These are phyloP conservation scores for Tetracladium marchalianum DNA, from an alignment of 495 filamentous ascomycete genomes.

Conservation along the genomic window DNA sequence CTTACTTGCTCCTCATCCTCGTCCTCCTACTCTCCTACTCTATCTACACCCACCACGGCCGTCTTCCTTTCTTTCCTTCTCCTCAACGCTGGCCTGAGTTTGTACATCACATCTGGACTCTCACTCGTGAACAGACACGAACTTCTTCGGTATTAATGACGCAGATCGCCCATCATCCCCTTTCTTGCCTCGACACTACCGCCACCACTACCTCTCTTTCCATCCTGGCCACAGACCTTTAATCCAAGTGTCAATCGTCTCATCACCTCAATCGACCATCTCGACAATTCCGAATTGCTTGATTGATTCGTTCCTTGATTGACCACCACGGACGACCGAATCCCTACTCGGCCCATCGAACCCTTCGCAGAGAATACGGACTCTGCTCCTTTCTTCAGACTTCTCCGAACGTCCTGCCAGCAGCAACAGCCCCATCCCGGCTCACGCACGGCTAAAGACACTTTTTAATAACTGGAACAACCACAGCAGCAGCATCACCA, in stretches of 20 bases:
- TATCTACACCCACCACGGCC: constrained; percentile 23
- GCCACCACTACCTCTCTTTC: neutral
- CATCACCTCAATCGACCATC: constrained; percentile 4
- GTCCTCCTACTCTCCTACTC: constrained; percentile 14
- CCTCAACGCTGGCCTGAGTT: constrained; percentile 21
- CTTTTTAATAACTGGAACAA: no score
- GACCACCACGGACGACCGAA: constrained; percentile 19
- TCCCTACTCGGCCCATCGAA: constrained; percentile 15
- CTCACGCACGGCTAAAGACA: neutral
- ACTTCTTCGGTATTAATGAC: constrained; percentile 48
- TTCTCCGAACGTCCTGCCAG: neutral
- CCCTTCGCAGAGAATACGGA: neutral
- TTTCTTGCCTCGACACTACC: constrained; percentile 1
- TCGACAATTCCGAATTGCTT: constrained; percentile 2
- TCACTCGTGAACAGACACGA: constrained; percentile 11
- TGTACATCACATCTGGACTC: constrained; percentile 21
- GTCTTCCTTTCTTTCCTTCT: constrained; percentile 24
- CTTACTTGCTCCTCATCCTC: constrained; percentile 12
- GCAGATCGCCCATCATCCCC: constrained; percentile 10
- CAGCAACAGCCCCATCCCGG: neutral
- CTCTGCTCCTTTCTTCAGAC: no score
- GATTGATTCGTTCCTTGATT: neutral
- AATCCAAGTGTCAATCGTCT: constrained; percentile 15
- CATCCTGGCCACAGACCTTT: constrained; percentile 5
- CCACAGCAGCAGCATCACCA: no score